phyloP scores from a whole-genome alignment of 192 early-diverging fungal genomes.

The Backusella mclennaniae region DNA sequence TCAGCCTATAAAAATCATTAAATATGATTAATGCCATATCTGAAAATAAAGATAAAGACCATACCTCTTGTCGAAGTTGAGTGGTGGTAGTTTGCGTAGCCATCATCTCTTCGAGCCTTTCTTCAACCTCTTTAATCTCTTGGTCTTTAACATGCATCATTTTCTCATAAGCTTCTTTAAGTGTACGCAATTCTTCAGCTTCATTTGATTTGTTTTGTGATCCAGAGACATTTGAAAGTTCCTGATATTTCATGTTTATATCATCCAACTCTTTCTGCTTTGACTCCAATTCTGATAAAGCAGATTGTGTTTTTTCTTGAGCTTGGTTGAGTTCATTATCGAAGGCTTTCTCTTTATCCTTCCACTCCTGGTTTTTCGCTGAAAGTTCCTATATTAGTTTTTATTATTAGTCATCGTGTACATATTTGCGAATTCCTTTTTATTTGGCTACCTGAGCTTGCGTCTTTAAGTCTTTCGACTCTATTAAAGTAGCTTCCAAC shows the following conservation, averaged over 20 bases:
- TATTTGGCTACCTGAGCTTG: neutral
- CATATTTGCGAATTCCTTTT: neutral
- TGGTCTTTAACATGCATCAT: conserved; percentile 13
- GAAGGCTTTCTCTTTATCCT: neutral
- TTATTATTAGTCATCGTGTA: neutral
- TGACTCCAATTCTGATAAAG: neutral
- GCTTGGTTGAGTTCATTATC: neutral
- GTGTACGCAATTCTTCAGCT: neutral
- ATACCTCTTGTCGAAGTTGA: neutral
- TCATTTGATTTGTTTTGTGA: neutral
- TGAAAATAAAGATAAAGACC: neutral
- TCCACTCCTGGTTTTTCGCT: neutral
- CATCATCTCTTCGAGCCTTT: conserved; percentile 14
- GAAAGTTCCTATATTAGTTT: neutral
- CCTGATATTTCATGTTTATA: neutral
- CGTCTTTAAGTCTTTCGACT: neutral
- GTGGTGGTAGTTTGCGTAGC: neutral
- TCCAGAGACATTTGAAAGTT: neutral
- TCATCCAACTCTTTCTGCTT: neutral
- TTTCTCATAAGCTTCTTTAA: conserved; percentile 4
- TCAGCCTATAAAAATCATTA: neutral
- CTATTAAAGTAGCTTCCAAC: neutral
- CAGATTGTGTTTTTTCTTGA: neutral
- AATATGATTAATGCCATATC: neutral
- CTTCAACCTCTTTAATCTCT: conserved; percentile 12